Base-by-base conservation (phyloP, 2,329 filamentous ascomycete genomes). In the Teratosphaeria nubilosa region DNA sequence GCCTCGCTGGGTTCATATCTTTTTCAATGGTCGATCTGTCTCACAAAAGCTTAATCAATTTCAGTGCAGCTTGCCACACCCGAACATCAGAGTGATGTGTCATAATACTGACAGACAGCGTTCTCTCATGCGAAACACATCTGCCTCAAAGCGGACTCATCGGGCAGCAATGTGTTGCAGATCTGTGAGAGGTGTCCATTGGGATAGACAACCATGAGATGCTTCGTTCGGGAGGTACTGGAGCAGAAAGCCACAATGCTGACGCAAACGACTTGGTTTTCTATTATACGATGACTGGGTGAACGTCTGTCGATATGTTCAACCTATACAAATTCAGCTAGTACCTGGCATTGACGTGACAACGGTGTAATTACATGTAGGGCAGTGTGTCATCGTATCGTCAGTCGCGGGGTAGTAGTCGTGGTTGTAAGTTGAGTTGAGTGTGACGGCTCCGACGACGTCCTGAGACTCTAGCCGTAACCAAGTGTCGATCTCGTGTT, bases 391-490 rank as follows among this genome's bases (percentile, higher is more conserved):
- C 25, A 58, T 56, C 41, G 63, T 67, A 22, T 68, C 58, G 9
- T 58, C 56, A 16, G 63, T 65, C 11, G 60, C 64, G 22, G 68
- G 66, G 57, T 72, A 72, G 3, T 30, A 27, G 55, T 71, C 69
- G 5, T 58, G 45, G 2, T 64, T 64, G 53, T 69, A 72, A 2
- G 70, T 72, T 3, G 57, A 59, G 37, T 72, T 72, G 32, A 72
- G 55, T 31, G 56, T 56, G 9, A 72, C 67, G 5, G 58, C 54
- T 9, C 69, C 69, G 16, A 67, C 64, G 0, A 69, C 60, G 16
- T 64, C 61, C 16, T 65, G 67, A 34, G 63, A 65, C 53, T 72
- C 70, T 14, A 71, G 61, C 5, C 70, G 63, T 24, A 70, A 66
- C 70, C 69, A 71, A 1, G 69, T 72, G 32, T 70, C 66, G 3